Conservation (phyloP, 768 basidiomycete species). For the Russula foetens region DNA sequence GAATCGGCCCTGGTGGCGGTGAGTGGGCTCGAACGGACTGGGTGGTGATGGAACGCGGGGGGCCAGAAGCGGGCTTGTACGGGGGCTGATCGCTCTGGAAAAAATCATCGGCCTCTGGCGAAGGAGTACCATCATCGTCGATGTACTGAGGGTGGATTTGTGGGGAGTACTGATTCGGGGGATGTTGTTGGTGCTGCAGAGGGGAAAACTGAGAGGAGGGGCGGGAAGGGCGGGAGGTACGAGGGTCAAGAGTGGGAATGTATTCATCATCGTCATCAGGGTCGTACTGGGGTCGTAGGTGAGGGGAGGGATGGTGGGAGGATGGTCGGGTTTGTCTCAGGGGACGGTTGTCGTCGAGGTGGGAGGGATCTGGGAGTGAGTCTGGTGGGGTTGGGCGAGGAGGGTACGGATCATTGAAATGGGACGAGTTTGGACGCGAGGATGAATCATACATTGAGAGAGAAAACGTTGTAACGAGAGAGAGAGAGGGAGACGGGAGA, state of each 20-base stretch:
- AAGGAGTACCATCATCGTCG: slow-evolving; percentile 13
- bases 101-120: slow-evolving; percentile 19
- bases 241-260: background rate
- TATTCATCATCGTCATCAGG: slow-evolving; percentile 7
- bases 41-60: slow-evolving; percentile 34
- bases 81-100: slow-evolving; percentile 14
- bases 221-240: slow-evolving; percentile 7
- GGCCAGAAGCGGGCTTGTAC: background rate
- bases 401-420: slow-evolving; percentile 5
- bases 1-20: slow-evolving; percentile 57
- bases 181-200: background rate
- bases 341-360: background rate
- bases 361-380: background rate
- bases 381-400: background rate
- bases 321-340: background rate
- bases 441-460: slow-evolving; percentile 8
- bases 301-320: slow-evolving; percentile 4
- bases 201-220: slow-evolving; percentile 10
- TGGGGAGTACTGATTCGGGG: slow-evolving; percentile 11
- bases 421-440: slow-evolving; percentile 9
- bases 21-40: slow-evolving; percentile 62
- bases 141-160: slow-evolving; percentile 16
- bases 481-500: background rate
- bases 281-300: slow-evolving; percentile 4
- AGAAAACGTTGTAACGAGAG: background rate